phyloP scores from a whole-genome alignment of 129 eudicot species.

The Escallonia herrerae region DNA sequence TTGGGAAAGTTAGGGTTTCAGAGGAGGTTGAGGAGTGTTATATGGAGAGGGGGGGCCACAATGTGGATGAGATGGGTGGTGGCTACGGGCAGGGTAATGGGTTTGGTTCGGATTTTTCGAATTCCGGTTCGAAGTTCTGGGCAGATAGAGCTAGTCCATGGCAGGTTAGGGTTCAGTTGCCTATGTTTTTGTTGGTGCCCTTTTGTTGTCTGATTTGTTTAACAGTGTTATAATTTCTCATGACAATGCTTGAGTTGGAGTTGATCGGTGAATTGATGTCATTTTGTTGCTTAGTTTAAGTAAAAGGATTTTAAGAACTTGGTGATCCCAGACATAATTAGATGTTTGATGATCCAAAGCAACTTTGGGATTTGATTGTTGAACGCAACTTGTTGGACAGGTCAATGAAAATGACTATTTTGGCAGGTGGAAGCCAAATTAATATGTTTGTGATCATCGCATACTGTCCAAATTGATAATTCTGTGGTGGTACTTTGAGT shows the following conservation, averaged over 20 bases:
- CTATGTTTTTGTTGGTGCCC: neutral
- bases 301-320: too few species aligned
- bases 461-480: neutral
- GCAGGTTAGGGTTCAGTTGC: conserved; percentile 57
- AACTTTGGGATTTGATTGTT: neutral
- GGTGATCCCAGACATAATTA: too few species aligned
- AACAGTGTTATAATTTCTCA: neutral
- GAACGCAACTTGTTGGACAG: neutral
- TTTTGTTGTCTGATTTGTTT: conserved; percentile 1
- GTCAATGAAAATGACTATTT: conserved; percentile 4
- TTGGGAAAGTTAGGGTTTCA: conserved; percentile 28
- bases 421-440: conserved; percentile 9
- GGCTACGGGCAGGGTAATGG: conserved; percentile 37
- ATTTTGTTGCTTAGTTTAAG: neutral
- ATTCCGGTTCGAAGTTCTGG: conserved; percentile 61
- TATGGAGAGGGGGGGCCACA: conserved; percentile 37
- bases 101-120: conserved; percentile 41
- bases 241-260: neutral
- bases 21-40: conserved; percentile 37
- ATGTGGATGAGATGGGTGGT: conserved; percentile 45
- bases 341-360: neutral
- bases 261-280: neutral
- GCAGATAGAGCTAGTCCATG: conserved; percentile 63
- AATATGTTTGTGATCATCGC: conserved; percentile 6
- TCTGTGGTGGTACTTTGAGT: conserved; percentile 16